These are phyloP conservation scores for Aurifilum marmelostoma DNA, from an alignment of 2,329 filamentous ascomycete genomes.

Conservation along the genomic window DNA sequence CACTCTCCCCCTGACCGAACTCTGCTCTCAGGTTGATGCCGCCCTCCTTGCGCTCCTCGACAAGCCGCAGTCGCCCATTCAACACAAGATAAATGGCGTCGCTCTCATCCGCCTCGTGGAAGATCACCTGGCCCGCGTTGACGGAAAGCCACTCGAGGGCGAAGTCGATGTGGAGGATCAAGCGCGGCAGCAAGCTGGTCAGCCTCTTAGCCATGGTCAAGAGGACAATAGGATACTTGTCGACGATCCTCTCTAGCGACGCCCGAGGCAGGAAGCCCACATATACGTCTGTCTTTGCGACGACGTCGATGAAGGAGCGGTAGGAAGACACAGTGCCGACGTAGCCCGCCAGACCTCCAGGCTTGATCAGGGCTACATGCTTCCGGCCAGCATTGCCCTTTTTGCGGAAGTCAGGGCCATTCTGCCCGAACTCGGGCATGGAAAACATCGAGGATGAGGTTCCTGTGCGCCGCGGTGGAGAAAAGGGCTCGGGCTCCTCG, in stretches of 20 bases:
- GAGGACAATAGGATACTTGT: constrained; percentile 87
- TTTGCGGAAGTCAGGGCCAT: constrained; percentile 46
- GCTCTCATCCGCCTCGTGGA: constrained; percentile 91
- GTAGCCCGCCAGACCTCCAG: constrained; percentile 91
- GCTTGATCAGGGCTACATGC: constrained; percentile 89
- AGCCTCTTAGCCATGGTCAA: constrained; percentile 95
- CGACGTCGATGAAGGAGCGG: constrained; percentile 93
- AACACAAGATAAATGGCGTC: constrained; percentile 98
- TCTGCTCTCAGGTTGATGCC: constrained; percentile 87
- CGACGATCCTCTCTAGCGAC: constrained; percentile 88
- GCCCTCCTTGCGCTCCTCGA: constrained; percentile 80
- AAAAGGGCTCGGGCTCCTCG: constrained; percentile 38
- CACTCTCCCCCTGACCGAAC: constrained; percentile 95
- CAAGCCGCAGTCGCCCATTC: constrained; percentile 85
- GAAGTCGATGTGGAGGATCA: constrained; percentile 97
- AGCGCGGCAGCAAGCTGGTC: constrained; percentile 82
- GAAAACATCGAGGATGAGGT: constrained; percentile 35
- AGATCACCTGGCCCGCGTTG: constrained; percentile 91
- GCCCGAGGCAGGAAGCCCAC: constrained; percentile 89
- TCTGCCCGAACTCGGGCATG: constrained; percentile 33
- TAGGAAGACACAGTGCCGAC: constrained; percentile 94
- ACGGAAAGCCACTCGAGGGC: constrained; percentile 98
- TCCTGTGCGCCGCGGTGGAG: constrained; percentile 21
- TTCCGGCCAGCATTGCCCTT: constrained; percentile 56
- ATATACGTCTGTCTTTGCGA: constrained; percentile 97